Base-by-base conservation (phyloP, 768 basidiomycete genomes). In the Candolleomyces eurysporus region DNA sequence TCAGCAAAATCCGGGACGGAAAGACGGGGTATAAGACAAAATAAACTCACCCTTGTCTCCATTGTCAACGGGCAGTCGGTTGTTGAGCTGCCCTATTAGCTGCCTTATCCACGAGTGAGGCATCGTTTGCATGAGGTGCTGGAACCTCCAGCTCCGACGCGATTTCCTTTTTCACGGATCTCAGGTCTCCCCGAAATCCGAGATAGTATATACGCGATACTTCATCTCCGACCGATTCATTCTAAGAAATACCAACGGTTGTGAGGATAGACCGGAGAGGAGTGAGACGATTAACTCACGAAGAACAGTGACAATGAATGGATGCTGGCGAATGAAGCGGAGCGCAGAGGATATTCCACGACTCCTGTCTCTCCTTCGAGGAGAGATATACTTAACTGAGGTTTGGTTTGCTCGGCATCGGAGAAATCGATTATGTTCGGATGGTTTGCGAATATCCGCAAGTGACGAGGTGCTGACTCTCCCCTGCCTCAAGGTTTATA, bases 81-180 rank as follows among this genome's bases (percentile, higher is more conserved):
- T 87, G 87, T 63, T 82, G 82, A 9, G 81, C 84, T 9, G 78
- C 84, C 5, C 77, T 71, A 70, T 83, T 87, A 73, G 89, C 81
- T 43, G 78, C 70, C 14, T 82, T 80, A 65, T 91, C 88, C 13
- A 86, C 76, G 10, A 92, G 65, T 10, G 83, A 72, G 0, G 90
- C 87, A 64, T 95, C 93, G 0, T 89, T 85, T 0, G 90, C 88
- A 66, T 91, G 83, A 4, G 87, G 88, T n/a, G 93, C 90, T 0
- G 89, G 90, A 16, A 96, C 83, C 67, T 87, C 89, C 53, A 89
- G 78, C 69, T 83, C 86, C 51, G 81, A 82, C 40, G 80, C 80
- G n/a, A 75, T 81, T 57, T 90, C 88, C 63, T 82, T 86, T 64
- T 80, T 79, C 17, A 73, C 71, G 17, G 79, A 77, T 57, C 79